These are phyloP conservation scores for Aureobasidium sp. DNA, from an alignment of 2,329 filamentous ascomycete genomes.

Conservation along the genomic window DNA sequence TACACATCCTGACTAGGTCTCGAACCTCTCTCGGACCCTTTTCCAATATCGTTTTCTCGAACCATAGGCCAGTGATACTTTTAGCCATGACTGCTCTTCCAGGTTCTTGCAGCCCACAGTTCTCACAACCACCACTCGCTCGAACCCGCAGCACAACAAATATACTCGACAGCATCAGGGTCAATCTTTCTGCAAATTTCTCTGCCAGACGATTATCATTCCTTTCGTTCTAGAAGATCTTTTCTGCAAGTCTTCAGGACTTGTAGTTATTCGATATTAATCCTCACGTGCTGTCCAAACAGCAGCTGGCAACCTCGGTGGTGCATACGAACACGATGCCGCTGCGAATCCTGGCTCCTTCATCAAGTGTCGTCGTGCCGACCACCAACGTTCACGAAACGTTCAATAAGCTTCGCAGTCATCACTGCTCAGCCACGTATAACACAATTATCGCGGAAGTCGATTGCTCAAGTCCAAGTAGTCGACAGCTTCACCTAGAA, in stretches of 20 bases:
- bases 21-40: not conserved
- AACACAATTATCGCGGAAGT: not conserved
- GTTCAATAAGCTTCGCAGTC: not conserved
- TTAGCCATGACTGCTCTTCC: no score
- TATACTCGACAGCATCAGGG: no score
- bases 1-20: not conserved
- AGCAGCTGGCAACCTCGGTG: not conserved
- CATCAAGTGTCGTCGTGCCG: not conserved
- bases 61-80: slow-evolving; percentile 17
- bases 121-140: no score
- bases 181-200: no score
- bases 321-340: not conserved
- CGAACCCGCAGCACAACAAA: no score
- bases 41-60: not conserved
- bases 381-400: not conserved
- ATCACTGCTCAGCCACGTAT: not conserved
- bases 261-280: no score
- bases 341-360: not conserved
- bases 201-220: not conserved
- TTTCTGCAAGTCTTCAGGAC: no score
- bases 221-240: not conserved
- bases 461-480: not conserved
- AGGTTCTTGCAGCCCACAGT: no score
- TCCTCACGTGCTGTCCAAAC: not conserved
- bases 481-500: not conserved